Evolutionary conservation across 164 flowering plant species (phyloP), one percentile per base, ranked within the genome.

Genomic region (Piper longum): DNA sequence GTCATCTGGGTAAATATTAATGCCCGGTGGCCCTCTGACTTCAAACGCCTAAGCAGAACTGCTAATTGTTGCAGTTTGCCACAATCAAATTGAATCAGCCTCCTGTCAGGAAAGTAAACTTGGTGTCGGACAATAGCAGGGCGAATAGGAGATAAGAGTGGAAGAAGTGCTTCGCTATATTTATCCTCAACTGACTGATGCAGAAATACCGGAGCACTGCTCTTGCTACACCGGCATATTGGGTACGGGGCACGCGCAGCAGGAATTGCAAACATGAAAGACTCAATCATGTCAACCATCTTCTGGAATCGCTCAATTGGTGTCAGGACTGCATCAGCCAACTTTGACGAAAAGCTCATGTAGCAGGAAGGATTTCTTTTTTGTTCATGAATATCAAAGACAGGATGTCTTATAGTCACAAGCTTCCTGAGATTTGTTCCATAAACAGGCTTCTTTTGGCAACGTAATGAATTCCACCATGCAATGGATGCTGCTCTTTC

Each of bases 1-100:
- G 99, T 95, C 99, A 95, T 95, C 61, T 95, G 99, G 12, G 99
- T 95, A 68, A 95, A 95, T 72, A 95, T 95, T 44, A 95, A 75
- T 56, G 97, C 99, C 59, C 99, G 77, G 69, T 95, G 99, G 73
- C 99, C 99, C 77, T 87, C 99, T 54, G 88, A 85, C 73, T 86
- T 95, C 67, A 95, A 70, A 66, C 84, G 76, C 71, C 99, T 85
- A 5, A 95, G 82, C 74, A 95, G 73, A 74, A 78, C 67, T 16
- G 97, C 84, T 72, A 95, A 95, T 73, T 91, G 85, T 71, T 95
- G 97, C 72, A 95, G 75, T 77, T 95, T 95, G 59, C 99, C 99
- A 81, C 99, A 95, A 67, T 95, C 99, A 80, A 95, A 95, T 71
- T 95, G 99, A 74, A 95, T 85, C 41, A 95, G 85, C 36, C 99